Conservation (phyloP, 2,329 filamentous ascomycete species). For the Microcyclosporella mali region DNA sequence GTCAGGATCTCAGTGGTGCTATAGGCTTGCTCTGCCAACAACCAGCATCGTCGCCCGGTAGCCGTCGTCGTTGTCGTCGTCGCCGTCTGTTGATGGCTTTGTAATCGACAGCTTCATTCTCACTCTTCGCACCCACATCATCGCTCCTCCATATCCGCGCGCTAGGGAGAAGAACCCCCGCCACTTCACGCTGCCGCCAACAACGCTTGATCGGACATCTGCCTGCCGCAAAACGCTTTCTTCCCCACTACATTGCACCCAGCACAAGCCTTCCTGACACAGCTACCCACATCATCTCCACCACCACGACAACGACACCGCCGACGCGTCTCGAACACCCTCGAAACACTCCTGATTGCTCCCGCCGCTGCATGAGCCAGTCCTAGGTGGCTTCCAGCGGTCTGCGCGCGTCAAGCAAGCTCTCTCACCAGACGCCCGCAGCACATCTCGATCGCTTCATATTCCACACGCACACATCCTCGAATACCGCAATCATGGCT, state of each 20-base stretch:
- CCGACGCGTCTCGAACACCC: constrained; percentile 5
- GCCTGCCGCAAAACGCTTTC: background rate
- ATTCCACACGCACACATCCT: constrained; percentile 12
- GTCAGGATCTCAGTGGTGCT: background rate
- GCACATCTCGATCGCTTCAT: constrained; percentile 13
- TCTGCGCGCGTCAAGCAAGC: constrained; percentile 27
- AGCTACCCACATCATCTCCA: constrained; percentile 3
- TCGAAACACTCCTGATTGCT: background rate
- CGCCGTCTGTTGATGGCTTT: background rate
- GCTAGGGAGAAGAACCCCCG: background rate
- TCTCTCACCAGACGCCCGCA: constrained; percentile 11
- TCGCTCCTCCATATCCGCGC: background rate
- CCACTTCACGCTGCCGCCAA: background rate
- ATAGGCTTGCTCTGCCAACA: background rate
- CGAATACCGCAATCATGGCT: constrained; percentile 46
- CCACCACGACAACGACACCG: constrained; percentile 6
- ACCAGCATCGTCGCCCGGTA: too few relatives aligned
- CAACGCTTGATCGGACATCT: background rate
- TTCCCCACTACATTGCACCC: constrained; percentile 3
- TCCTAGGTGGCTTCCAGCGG: constrained; percentile 23
- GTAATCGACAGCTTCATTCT: constrained; percentile 1
- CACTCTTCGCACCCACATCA: too few relatives aligned
- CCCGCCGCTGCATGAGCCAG: constrained; percentile 24
- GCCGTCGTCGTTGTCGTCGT: too few relatives aligned
- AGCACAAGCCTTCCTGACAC: constrained; percentile 1